Conservation (phyloP, 768 basidiomycete genomes). For the Boletus sensibilis region DNA sequence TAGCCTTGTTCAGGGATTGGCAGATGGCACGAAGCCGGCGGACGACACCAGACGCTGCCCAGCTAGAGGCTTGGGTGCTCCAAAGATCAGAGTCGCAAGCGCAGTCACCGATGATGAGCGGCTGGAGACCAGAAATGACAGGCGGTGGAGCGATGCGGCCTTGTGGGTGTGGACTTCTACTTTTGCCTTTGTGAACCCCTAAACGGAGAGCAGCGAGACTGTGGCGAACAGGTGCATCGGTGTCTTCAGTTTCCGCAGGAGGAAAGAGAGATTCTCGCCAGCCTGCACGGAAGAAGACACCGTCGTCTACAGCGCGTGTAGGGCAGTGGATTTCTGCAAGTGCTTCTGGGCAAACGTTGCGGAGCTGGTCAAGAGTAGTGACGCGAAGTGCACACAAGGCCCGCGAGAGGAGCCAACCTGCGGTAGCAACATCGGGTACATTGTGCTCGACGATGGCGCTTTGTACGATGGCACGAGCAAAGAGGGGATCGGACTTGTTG, state of each 20-base stretch:
- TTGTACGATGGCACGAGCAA: slow-evolving; percentile 75
- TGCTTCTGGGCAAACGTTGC: slow-evolving; percentile 54
- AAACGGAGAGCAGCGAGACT: slow-evolving; percentile 22
- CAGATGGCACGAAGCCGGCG: slow-evolving; percentile 73
- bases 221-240: slow-evolving; percentile 10
- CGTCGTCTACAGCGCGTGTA: slow-evolving; percentile 64
- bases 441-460: slow-evolving; percentile 63
- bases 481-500: slow-evolving; percentile 60
- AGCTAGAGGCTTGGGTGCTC: slow-evolving; percentile 57
- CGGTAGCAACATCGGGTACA: slow-evolving; percentile 56
- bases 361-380: slow-evolving; percentile 59
- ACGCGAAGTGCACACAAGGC: slow-evolving; percentile 56
- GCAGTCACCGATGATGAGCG: slow-evolving; percentile 75
- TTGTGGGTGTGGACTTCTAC: slow-evolving; percentile 31
- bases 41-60: slow-evolving; percentile 60
- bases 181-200: slow-evolving; percentile 25
- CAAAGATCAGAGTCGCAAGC: slow-evolving; percentile 63
- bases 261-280: slow-evolving; percentile 52
- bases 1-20: slow-evolving; percentile 64
- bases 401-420: slow-evolving; percentile 67
- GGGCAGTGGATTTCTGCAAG: slow-evolving; percentile 52
- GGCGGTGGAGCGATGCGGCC: slow-evolving; percentile 8
- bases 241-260: slow-evolving; percentile 22
- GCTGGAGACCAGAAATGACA: slow-evolving; percentile 43
- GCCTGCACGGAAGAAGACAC: slow-evolving; percentile 60